Conservation (phyloP, 257 asterid genomes). For the Lavandula angustifolia region DNA sequence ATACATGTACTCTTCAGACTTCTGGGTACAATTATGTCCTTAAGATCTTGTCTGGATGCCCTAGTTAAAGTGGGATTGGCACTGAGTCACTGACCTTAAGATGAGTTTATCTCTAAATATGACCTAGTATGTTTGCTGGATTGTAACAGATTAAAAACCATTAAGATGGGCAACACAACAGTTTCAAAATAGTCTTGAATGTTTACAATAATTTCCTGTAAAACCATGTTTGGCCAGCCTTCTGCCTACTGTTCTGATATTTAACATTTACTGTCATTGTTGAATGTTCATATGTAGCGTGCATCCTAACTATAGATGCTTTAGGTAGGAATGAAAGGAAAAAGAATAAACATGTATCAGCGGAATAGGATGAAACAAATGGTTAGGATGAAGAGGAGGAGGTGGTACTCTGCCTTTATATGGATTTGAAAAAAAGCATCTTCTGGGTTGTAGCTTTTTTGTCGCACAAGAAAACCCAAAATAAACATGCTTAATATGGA, state of each 20-base stretch:
- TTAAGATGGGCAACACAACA: neutral
- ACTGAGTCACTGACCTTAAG: neutral
- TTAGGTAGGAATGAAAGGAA: slow-evolving; percentile 5
- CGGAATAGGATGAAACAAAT: neutral
- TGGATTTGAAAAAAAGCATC: neutral
- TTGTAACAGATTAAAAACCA: neutral
- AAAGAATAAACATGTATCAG: neutral
- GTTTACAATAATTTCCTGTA: slow-evolving; percentile 3
- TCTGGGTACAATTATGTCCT: slow-evolving; percentile 1
- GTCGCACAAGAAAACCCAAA: neutral
- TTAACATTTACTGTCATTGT: neutral
- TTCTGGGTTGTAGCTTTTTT: neutral
- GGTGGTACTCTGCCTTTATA: neutral
- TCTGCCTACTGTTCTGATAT: slow-evolving; percentile 18
- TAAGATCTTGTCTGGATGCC: slow-evolving; percentile 11
- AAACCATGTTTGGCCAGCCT: neutral
- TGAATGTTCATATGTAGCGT: neutral
- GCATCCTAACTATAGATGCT: neutral
- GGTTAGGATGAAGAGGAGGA: slow-evolving; percentile 1
- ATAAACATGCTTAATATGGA: neutral
- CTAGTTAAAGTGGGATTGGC: slow-evolving; percentile 2
- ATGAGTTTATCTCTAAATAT: neutral
- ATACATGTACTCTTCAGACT: neutral
- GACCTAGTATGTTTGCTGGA: slow-evolving; percentile 20
- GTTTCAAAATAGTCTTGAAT: slow-evolving; percentile 5